phyloP scores from a whole-genome alignment of 352 stramenopile genomes.

The Phytophthora cactorum region DNA sequence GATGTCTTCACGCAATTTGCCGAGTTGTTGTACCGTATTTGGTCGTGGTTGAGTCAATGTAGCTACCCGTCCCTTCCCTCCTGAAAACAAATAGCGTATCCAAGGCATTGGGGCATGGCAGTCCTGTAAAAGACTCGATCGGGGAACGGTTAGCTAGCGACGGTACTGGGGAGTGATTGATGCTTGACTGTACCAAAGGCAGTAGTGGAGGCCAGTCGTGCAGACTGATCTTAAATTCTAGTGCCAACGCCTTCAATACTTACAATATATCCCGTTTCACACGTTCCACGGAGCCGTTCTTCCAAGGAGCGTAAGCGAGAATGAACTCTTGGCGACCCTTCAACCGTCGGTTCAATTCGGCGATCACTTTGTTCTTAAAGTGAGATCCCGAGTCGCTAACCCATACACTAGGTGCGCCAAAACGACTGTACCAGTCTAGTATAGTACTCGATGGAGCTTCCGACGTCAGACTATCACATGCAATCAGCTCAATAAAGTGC shows the following conservation, averaged over 20 bases:
- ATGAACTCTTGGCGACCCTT: conserved; percentile 9
- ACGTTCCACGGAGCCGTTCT: conserved; percentile 12
- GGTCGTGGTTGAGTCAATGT: neutral
- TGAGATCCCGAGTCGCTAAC: conserved; percentile 11
- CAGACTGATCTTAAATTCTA: conserved; percentile 2
- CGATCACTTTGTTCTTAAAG: conserved; percentile 9
- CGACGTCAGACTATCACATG: conserved; percentile 3
- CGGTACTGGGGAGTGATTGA: conserved; percentile 4
- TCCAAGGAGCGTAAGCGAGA: conserved; percentile 10
- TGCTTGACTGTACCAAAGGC: neutral
- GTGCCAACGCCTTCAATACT: conserved; percentile 2
- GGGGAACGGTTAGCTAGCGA: conserved; percentile 5
- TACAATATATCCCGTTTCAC: conserved; percentile 4
- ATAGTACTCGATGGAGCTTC: conserved; percentile 1
- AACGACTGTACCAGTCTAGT: conserved; percentile 8
- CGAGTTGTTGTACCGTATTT: neutral
- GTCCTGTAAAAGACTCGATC: conserved; percentile 5
- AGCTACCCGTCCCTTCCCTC: conserved; percentile 4
- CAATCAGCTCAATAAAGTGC: too few species aligned
- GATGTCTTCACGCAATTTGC: neutral
- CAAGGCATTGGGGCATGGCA: conserved; percentile 3
- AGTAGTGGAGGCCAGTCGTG: conserved; percentile 6
- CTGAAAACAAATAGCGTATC: conserved; percentile 4
- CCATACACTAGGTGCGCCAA: neutral
- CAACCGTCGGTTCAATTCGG: neutral